These are phyloP conservation scores for Angomonas ambiguus DNA, from an alignment of 208 protist species.

Conservation along the genomic window DNA sequence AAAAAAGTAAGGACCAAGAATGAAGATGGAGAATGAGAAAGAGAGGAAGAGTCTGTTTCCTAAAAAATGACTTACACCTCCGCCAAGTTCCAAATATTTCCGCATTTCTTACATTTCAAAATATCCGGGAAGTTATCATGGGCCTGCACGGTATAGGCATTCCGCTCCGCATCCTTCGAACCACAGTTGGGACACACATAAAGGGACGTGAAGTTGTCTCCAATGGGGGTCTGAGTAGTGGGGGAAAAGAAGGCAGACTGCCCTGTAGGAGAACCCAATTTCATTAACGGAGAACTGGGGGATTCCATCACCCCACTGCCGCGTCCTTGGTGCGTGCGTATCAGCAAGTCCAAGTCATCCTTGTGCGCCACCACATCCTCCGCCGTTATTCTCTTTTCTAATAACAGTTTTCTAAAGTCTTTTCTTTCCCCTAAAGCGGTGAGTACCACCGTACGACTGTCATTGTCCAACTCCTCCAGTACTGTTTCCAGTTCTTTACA, in stretches of 20 bases:
- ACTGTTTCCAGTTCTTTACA: background rate
- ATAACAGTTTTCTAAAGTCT: constrained; percentile 38
- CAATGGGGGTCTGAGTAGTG: constrained; percentile 13
- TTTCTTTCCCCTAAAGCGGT: constrained; percentile 27
- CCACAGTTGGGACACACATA: constrained; percentile 68
- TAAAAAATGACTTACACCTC: background rate
- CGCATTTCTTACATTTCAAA: constrained; percentile 55
- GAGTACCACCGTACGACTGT: constrained; percentile 37
- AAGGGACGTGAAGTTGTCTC: constrained; percentile 37
- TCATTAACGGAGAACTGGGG: constrained; percentile 4
- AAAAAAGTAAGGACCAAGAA: background rate
- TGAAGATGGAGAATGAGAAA: constrained; percentile 6
- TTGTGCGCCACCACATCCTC: constrained; percentile 40
- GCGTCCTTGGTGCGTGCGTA: constrained; percentile 13
- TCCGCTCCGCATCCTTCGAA: constrained; percentile 50
- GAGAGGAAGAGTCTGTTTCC: background rate
- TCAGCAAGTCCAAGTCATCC: constrained; percentile 25
- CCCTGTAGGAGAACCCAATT: background rate
- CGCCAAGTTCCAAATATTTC: constrained; percentile 62
- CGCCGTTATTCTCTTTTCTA: constrained; percentile 40
- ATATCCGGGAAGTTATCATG: constrained; percentile 77
- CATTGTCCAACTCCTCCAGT: constrained; percentile 17
- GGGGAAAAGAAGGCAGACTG: constrained; percentile 13
- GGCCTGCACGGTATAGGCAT: constrained; percentile 61
- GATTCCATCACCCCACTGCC: background rate